Percentiles rank a stretch among this genome's conserved stretches.
phyloP scores from a whole-genome alignment of 2,329 filamentous ascomycete species.

The Dendrostoma leiphaemia region DNA sequence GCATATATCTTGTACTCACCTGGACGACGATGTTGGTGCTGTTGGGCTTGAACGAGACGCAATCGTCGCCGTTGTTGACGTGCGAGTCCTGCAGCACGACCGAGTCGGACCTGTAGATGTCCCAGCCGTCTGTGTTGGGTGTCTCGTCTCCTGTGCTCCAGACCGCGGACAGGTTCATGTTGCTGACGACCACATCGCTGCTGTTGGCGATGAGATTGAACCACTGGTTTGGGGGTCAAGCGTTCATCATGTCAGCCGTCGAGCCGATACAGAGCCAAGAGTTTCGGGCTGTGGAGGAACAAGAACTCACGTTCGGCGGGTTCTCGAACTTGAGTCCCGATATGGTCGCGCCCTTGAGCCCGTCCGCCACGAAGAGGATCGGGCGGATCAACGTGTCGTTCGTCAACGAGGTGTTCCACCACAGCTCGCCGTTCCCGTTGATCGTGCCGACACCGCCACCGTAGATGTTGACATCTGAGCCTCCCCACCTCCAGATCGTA shows the following conservation, averaged over 20 bases:
- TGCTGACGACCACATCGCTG: constrained; percentile 49
- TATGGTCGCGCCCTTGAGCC: constrained; percentile 47
- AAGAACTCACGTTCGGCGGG: constrained; percentile 43
- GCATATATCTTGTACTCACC: constrained; percentile 27
- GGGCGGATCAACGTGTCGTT: constrained; percentile 52
- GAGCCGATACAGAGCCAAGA: too few species aligned
- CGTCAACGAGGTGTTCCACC: constrained; percentile 49
- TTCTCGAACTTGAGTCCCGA: constrained; percentile 51
- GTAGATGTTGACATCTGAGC: constrained; percentile 57
- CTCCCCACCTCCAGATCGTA: constrained; percentile 58
- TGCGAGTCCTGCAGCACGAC: constrained; percentile 55
- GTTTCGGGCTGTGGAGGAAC: too few species aligned
- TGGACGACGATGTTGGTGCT: constrained; percentile 59
- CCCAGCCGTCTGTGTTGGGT: constrained; percentile 44
- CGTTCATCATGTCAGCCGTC: too few species aligned
- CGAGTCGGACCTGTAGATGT: constrained; percentile 46
- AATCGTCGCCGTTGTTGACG: constrained; percentile 59
- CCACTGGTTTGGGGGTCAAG: too few species aligned
- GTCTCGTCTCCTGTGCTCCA: constrained; percentile 41
- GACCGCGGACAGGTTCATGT: constrained; percentile 43
- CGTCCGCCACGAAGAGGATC: constrained; percentile 52
- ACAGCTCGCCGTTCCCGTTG: constrained; percentile 59
- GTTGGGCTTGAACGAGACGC: constrained; percentile 64
- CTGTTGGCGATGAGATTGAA: constrained; percentile 55
- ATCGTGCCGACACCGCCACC: constrained; percentile 45